Evolutionary conservation across 345 rosid species (phyloP).

Genomic region (Populus alba): DNA sequence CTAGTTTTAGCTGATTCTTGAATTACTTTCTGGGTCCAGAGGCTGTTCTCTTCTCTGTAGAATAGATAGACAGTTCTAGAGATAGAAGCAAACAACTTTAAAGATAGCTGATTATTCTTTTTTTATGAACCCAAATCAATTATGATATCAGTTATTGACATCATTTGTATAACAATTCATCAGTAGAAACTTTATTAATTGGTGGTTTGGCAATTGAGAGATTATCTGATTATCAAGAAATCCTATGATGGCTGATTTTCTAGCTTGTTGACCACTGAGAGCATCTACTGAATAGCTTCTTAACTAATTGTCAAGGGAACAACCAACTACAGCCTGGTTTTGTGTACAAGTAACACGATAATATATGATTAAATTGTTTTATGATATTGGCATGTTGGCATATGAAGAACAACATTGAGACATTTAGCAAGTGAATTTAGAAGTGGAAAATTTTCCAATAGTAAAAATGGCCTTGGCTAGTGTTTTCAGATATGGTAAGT

Average conservation of each 20-base stretch:
- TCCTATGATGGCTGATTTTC: not conserved
- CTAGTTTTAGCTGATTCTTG: not conserved
- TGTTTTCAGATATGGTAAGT: not conserved
- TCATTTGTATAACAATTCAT: not conserved
- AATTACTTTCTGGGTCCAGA: not conserved
- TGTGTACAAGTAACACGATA: not conserved
- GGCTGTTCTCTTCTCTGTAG: not conserved
- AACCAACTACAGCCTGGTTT: not conserved
- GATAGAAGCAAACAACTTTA: not conserved
- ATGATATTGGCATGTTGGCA: not conserved
- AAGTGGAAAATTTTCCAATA: not conserved
- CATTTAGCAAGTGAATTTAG: not conserved
- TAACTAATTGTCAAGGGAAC: not conserved
- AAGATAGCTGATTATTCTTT: not conserved
- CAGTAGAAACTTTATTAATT: not conserved
- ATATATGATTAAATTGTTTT: not conserved
- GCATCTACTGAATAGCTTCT: not conserved
- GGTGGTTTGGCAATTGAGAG: not conserved
- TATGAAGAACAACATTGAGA: slow-evolving; percentile 1
- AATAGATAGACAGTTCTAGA: not conserved
- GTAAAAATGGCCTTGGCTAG: not conserved
- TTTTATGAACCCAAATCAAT: not conserved
- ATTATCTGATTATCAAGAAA: not conserved
- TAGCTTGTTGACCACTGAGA: not conserved
- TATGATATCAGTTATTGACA: not conserved